Conservation (phyloP, 192 early-diverging fungal species). For the Coemansia guatemalensis region DNA sequence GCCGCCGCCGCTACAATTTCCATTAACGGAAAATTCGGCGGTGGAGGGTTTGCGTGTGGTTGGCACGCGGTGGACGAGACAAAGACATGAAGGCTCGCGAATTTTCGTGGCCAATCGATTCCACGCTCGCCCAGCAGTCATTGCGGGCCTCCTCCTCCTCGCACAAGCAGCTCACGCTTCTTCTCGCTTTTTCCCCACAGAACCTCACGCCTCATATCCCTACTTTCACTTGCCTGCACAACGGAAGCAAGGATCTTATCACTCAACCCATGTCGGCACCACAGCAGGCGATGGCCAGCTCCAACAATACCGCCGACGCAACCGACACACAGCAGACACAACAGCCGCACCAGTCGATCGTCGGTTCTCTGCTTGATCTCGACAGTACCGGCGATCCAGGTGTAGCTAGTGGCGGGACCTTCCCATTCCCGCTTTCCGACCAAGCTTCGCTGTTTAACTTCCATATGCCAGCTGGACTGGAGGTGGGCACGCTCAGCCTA, state of each 20-base stretch:
- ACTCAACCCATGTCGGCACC: neutral
- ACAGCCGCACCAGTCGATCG: constrained; percentile 5
- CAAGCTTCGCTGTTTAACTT: constrained; percentile 54
- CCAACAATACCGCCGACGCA: constrained; percentile 5
- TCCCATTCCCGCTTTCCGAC: constrained; percentile 48
- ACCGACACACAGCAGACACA: constrained; percentile 11
- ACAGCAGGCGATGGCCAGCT: constrained; percentile 6
- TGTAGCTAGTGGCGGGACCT: constrained; percentile 20
- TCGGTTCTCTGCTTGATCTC: constrained; percentile 15
- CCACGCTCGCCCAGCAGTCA: neutral
- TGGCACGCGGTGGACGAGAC: neutral
- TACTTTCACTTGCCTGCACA: neutral
- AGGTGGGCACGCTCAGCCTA: constrained; percentile 23
- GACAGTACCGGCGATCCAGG: constrained; percentile 10
- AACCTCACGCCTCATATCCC: neutral
- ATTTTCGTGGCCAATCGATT: constrained; percentile 46
- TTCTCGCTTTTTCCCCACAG: neutral
- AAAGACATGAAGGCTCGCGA: constrained; percentile 23
- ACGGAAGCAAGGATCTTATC: neutral
- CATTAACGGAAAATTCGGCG: neutral
- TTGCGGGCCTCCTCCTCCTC: neutral
- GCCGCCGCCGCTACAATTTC: neutral
- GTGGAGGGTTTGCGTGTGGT: neutral
- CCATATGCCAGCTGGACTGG: constrained; percentile 39
- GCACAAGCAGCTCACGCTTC: neutral